phyloP scores from a whole-genome alignment of 805 yeast genomes.

The Yarrowia sp. region DNA sequence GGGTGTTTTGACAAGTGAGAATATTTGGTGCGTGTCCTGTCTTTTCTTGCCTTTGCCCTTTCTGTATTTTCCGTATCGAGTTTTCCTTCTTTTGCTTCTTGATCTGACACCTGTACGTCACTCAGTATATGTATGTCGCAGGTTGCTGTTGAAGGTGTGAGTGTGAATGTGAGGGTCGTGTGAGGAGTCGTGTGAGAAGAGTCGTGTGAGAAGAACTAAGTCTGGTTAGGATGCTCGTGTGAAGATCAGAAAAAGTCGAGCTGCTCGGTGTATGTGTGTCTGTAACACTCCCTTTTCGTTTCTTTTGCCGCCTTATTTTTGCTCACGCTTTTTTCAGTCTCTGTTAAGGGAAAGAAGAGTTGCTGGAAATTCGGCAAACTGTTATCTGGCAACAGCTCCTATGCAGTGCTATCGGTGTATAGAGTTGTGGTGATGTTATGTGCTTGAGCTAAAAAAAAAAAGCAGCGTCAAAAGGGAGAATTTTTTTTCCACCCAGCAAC shows the following conservation, averaged over 20 bases:
- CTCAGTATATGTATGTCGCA: background rate
- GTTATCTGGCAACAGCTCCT: constrained; percentile 23
- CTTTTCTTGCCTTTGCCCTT: background rate
- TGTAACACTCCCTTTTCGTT: background rate
- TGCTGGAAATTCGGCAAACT: background rate
- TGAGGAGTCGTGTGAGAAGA: background rate
- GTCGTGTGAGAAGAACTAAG: background rate
- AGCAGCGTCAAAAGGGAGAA: background rate
- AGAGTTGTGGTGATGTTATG: constrained; percentile 7
- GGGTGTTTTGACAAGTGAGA: too few relatives aligned
- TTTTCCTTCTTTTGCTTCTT: background rate
- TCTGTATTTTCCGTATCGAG: background rate
- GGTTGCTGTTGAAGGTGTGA: background rate
- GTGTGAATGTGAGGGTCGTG: background rate
- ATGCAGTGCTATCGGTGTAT: background rate
- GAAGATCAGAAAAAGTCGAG: too few relatives aligned
- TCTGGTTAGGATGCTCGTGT: background rate
- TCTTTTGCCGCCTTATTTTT: background rate
- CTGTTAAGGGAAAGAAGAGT: background rate
- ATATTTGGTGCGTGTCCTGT: too few relatives aligned
- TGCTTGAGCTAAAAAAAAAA: background rate
- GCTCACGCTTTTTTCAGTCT: background rate
- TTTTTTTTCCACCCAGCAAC: background rate
- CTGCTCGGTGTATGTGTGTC: background rate
- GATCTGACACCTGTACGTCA: background rate